A percentile compares a stretch with the other conserved stretches of the same genome.
phyloP scores from a whole-genome alignment of 2,329 filamentous ascomycete genomes.

The Acarospora socialis region DNA sequence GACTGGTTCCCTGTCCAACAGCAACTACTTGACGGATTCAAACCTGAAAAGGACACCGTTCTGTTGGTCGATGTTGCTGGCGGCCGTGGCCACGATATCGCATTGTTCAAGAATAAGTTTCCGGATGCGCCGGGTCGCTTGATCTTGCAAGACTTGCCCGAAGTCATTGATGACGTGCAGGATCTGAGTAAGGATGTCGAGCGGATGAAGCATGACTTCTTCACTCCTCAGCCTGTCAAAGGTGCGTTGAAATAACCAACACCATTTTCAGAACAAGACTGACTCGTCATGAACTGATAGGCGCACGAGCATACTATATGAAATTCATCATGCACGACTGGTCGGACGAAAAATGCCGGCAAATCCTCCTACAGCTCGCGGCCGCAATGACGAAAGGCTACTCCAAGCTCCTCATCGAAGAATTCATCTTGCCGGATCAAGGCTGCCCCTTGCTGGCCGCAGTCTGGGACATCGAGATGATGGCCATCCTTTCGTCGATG shows the following conservation, averaged over 20 bases:
- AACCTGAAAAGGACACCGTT: constrained; percentile 6
- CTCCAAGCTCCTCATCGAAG: constrained; percentile 26
- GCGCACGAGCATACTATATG: constrained; percentile 28
- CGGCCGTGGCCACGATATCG: constrained; percentile 25
- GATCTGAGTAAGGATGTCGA: constrained; percentile 18
- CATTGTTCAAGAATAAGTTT: constrained; percentile 19
- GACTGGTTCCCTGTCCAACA: constrained; percentile 10
- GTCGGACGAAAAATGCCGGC: constrained; percentile 22
- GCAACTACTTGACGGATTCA: constrained; percentile 4
- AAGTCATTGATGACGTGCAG: constrained; percentile 21
- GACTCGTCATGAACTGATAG: constrained; percentile 15
- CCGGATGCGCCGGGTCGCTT: constrained; percentile 22
- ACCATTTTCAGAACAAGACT: neutral
- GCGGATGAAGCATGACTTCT: constrained; percentile 22
- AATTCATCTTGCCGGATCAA: constrained; percentile 24
- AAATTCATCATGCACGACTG: constrained; percentile 31
- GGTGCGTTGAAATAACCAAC: constrained; percentile 6
- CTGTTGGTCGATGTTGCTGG: constrained; percentile 28
- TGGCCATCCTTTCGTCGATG: constrained; percentile 32
- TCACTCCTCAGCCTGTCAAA: constrained; percentile 19
- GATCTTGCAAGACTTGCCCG: constrained; percentile 27
- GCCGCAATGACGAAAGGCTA: constrained; percentile 26
- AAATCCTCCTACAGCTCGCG: constrained; percentile 21
- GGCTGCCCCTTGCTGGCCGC: constrained; percentile 20
- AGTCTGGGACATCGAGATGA: constrained; percentile 25